phyloP scores from a whole-genome alignment of 1,139 yeast genomes.

The Pneumocystis oryctolagi region DNA sequence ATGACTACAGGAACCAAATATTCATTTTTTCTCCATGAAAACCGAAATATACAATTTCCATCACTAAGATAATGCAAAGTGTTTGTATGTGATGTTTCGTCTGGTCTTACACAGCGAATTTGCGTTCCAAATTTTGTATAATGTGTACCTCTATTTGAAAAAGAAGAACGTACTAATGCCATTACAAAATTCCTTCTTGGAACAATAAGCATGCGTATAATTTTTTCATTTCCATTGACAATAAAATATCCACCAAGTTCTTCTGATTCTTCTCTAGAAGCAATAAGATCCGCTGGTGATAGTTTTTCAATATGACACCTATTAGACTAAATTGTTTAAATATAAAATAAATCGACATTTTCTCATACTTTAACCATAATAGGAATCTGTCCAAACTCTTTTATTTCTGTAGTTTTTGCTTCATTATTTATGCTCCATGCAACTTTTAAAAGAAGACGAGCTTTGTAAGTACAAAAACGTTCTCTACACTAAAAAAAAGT shows the following conservation, averaged over 20 bases:
- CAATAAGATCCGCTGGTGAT: constrained; percentile 68
- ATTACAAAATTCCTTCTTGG: constrained; percentile 96
- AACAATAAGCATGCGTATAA: constrained; percentile 91
- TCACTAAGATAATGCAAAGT: constrained; percentile 89
- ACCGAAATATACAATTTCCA: constrained; percentile 91
- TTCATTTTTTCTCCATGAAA: constrained; percentile 94
- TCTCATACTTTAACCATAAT: constrained; percentile 44
- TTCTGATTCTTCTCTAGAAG: constrained; percentile 76
- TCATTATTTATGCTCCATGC: constrained; percentile 78
- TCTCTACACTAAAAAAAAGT: constrained; percentile 58
- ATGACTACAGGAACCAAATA: constrained; percentile 84
- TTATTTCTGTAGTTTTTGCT: constrained; percentile 53
- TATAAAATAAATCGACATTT: background rate
- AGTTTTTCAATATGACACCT: constrained; percentile 78
- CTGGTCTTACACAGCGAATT: constrained; percentile 86
- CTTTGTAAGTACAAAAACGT: constrained; percentile 61
- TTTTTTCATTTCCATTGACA: constrained; percentile 91
- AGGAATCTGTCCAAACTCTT: constrained; percentile 89
- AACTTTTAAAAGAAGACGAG: constrained; percentile 60
- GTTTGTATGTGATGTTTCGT: constrained; percentile 93
- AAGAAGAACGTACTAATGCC: constrained; percentile 93
- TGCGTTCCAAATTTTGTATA: constrained; percentile 87
- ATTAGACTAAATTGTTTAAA: constrained; percentile 37
- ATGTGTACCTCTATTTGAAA: constrained; percentile 82
- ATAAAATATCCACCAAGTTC: constrained; percentile 94